Evolutionary conservation across 2,329 filamentous ascomycete genomes (phyloP), one percentile per base, ranked within the genome.

Genomic region (Aspergillus glaucus): DNA sequence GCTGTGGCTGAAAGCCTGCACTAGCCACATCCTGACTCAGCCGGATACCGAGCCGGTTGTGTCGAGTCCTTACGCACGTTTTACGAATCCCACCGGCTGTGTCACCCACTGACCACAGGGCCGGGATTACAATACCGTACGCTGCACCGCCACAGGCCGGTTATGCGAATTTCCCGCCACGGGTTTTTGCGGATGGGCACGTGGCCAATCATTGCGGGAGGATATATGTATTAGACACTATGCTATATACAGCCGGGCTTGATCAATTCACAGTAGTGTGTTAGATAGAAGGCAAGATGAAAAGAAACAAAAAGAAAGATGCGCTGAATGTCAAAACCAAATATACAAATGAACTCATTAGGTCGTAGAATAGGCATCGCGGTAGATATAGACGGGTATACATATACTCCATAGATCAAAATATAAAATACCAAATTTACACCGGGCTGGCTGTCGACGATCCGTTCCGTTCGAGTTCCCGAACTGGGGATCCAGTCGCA

Each of bases 91-190:
- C 43, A 45, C 28, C 30, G 6, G 17, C 12, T 39, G 32, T 26
- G 45, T 37, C 46, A 51, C 45, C 45, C 46, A 45, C 46, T 36
- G 43, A 44, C 17, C 34, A 14, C 17, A 30, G 26, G 26, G 1
- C 34, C 12, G 17, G n/a, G n/a, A 37, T 15, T 37, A 37, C 6
- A 32, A 28, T 32, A n/a, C 21, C n/a, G 5, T 15, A 12, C 7
- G n/a, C 2, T n/a, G 53, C 53, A 58, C 56, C 55, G 56, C 56
- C 56, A 57, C 55, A 44, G n/a, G 45, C 37, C 55, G 56, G 56
- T 9, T 57, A 55, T 55, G 51, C 50, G 30, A 48, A 58, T 55
- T 57, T 55, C 56, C 56, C 55, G 50, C 43, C 43, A 48, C 48
- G 50, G 53, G 51, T 50, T 40, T 49, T 57, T 55, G 53, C 55